Conservation (phyloP, 2,329 filamentous ascomycete genomes). For the Penicillium sp. region DNA sequence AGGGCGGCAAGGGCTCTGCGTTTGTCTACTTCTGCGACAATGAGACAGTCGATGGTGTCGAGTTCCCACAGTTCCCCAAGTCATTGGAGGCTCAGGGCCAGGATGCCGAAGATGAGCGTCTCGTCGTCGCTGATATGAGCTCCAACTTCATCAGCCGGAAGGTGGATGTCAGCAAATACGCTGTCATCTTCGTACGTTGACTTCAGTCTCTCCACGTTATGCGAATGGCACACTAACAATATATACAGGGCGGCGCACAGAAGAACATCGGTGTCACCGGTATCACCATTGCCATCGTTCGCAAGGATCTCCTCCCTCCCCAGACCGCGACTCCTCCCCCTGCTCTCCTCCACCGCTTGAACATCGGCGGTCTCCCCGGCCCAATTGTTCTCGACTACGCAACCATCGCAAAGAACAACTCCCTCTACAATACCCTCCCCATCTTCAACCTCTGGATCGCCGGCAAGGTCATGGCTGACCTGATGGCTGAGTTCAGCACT, state of each 20-base stretch:
- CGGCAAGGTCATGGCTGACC: conserved; percentile 78
- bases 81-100: conserved; percentile 55
- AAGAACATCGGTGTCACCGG: conserved; percentile 90
- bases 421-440: conserved; percentile 90
- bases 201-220: neutral
- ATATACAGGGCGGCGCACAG: conserved; percentile 66
- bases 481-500: conserved; percentile 63
- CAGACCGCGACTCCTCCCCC: conserved; percentile 63
- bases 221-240: conserved; percentile 10
- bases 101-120: conserved; percentile 62
- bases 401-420: conserved; percentile 86
- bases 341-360: conserved; percentile 68
- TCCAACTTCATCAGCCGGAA: conserved; percentile 86
- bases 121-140: conserved; percentile 89
- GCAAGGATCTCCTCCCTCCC: conserved; percentile 74
- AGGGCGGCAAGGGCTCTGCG: conserved; percentile 53
- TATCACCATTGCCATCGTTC: conserved; percentile 80
- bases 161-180: conserved; percentile 75
- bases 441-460: conserved; percentile 93
- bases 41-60: conserved; percentile 76
- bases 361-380: conserved; percentile 61
- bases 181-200: conserved; percentile 71
- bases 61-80: conserved; percentile 74
- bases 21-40: conserved; percentile 92
- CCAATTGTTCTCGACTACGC: conserved; percentile 81